phyloP scores from a whole-genome alignment of 768 basidiomycete species.

The Kwoniella shandongensis region DNA sequence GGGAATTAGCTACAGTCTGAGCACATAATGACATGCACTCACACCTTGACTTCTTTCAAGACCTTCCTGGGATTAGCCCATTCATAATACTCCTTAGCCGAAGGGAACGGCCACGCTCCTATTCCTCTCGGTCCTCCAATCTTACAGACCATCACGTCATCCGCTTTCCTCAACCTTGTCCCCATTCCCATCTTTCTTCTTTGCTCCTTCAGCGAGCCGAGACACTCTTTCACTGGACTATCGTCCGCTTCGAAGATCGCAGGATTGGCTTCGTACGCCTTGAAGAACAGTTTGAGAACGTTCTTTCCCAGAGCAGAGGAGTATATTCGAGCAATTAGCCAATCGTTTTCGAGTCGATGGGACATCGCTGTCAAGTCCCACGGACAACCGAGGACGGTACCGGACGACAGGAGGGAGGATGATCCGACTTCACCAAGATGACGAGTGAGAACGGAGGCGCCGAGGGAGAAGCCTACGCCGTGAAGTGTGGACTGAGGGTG shows the following conservation, averaged over 20 bases:
- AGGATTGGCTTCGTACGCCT: slow-evolving; percentile 36
- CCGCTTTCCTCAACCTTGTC: slow-evolving; percentile 41
- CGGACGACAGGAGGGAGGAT: slow-evolving; percentile 41
- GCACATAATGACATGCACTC: slow-evolving; percentile 7
- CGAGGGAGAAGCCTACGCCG: slow-evolving; percentile 89
- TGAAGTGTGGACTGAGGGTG: slow-evolving; percentile 80
- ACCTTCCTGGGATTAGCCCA: slow-evolving; percentile 49
- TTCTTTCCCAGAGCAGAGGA: slow-evolving; percentile 47
- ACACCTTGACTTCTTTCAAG: slow-evolving; percentile 44
- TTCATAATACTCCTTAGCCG: slow-evolving; percentile 50
- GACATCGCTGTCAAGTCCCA: slow-evolving; percentile 51
- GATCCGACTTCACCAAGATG: slow-evolving; percentile 81
- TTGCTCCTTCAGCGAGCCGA: slow-evolving; percentile 23
- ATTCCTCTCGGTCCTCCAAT: slow-evolving; percentile 44
- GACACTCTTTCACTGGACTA: slow-evolving; percentile 7
- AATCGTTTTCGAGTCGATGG: slow-evolving; percentile 45
- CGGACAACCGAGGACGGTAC: slow-evolving; percentile 46
- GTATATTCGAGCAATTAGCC: slow-evolving; percentile 40
- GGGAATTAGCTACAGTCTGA: not conserved
- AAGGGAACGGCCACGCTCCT: slow-evolving; percentile 50
- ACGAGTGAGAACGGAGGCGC: slow-evolving; percentile 83
- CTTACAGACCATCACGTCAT: slow-evolving; percentile 42
- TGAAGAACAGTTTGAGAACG: slow-evolving; percentile 39
- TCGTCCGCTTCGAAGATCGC: slow-evolving; percentile 24
- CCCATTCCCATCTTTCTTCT: slow-evolving; percentile 16